phyloP scores from a whole-genome alignment of 2,329 filamentous ascomycete genomes.

The Ophiosphaerella narmari region DNA sequence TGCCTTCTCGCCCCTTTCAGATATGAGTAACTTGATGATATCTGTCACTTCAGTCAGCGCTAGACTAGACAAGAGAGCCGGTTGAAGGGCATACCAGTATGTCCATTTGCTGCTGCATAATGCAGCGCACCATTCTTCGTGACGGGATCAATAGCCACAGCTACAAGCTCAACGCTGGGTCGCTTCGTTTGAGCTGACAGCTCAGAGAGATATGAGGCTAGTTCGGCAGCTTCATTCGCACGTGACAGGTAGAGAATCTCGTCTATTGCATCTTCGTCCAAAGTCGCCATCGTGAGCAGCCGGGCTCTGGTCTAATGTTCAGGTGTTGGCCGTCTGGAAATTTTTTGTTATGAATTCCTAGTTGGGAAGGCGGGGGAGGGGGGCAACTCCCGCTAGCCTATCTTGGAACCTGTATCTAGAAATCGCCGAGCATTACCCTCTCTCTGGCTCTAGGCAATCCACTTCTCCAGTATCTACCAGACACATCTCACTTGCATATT shows the following conservation, averaged over 20 bases:
- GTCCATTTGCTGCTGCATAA: slow-evolving; percentile 91
- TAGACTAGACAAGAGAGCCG: neutral
- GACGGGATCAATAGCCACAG: slow-evolving; percentile 71
- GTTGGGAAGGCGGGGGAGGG: slow-evolving; percentile 23
- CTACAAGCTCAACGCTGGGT: slow-evolving; percentile 65
- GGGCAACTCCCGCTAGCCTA: slow-evolving; percentile 9
- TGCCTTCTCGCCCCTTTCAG: slow-evolving; percentile 29
- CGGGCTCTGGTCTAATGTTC: slow-evolving; percentile 1
- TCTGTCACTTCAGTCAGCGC: slow-evolving; percentile 33
- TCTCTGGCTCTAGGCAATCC: slow-evolving; percentile 4
- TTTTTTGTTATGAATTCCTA: slow-evolving; percentile 18
- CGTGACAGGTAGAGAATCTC: slow-evolving; percentile 89
- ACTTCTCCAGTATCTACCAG: slow-evolving; percentile 4
- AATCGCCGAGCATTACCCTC: slow-evolving; percentile 4
- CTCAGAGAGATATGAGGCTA: slow-evolving; percentile 63
- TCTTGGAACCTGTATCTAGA: neutral
- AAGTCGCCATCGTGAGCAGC: slow-evolving; percentile 24
- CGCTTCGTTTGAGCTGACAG: slow-evolving; percentile 66
- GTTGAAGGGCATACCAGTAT: slow-evolving; percentile 63
- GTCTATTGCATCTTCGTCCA: slow-evolving; percentile 76
- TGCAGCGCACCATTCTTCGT: slow-evolving; percentile 82
- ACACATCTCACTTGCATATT: slow-evolving; percentile 5
- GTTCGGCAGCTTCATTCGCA: slow-evolving; percentile 72
- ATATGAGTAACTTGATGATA: slow-evolving; percentile 47
- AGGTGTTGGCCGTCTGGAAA: slow-evolving; percentile 4